These are phyloP conservation scores for Byssoonygena ceratinophila DNA, from an alignment of 2,329 filamentous ascomycete genomes.

Conservation along the genomic window DNA sequence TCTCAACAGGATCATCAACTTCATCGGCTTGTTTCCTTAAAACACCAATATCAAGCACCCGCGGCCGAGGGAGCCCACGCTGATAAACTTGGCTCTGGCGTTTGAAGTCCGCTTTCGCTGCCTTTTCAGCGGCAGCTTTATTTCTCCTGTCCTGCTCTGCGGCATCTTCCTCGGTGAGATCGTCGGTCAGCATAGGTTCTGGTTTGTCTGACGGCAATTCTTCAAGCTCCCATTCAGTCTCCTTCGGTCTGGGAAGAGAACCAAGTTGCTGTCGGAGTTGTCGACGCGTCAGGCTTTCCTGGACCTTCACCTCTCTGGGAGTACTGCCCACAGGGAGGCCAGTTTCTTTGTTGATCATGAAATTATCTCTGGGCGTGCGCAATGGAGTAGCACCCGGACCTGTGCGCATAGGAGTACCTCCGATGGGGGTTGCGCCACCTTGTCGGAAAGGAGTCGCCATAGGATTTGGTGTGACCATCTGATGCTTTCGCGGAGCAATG, in stretches of 20 bases:
- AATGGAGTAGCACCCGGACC: slow-evolving; percentile 70
- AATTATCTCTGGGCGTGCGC: slow-evolving; percentile 77
- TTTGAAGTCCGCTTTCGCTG: slow-evolving; percentile 60
- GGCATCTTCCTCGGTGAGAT: slow-evolving; percentile 53
- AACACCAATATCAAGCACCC: slow-evolving; percentile 57
- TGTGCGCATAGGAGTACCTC: slow-evolving; percentile 52
- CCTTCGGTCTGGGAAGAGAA: slow-evolving; percentile 80
- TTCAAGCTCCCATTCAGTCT: slow-evolving; percentile 88
- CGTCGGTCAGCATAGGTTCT: slow-evolving; percentile 44
- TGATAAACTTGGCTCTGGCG: slow-evolving; percentile 89
- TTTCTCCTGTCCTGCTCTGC: slow-evolving; percentile 67
- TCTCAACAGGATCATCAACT: slow-evolving; percentile 53
- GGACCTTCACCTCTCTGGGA: slow-evolving; percentile 61
- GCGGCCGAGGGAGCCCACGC: slow-evolving; percentile 66
- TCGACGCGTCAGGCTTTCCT: slow-evolving; percentile 57
- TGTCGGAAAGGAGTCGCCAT: slow-evolving; percentile 78
- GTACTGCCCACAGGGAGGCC: slow-evolving; percentile 60
- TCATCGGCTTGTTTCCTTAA: slow-evolving; percentile 55
- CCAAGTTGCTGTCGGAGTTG: slow-evolving; percentile 57
- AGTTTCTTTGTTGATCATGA: slow-evolving; percentile 67
- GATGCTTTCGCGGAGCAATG: slow-evolving; percentile 66
- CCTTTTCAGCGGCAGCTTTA: slow-evolving; percentile 50
- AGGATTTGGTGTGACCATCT: slow-evolving; percentile 85
- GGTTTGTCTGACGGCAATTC: slow-evolving; percentile 66
- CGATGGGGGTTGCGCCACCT: slow-evolving; percentile 43